phyloP scores from a whole-genome alignment of 1,284 basidiomycete species.

The Ceratobasidium sp. region DNA sequence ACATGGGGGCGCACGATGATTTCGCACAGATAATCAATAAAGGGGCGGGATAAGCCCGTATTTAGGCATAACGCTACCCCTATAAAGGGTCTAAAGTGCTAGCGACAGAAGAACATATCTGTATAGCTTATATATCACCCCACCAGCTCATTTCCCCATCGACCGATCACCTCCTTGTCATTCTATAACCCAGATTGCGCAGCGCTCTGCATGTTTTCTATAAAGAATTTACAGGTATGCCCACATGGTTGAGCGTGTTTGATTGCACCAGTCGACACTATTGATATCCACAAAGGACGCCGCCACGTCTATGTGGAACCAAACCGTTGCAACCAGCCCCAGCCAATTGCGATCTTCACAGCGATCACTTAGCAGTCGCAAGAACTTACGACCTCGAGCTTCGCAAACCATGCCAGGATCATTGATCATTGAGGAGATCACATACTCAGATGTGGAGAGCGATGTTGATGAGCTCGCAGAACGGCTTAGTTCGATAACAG shows the following conservation, averaged over 20 bases:
- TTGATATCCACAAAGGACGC: background rate
- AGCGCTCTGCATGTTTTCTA: background rate
- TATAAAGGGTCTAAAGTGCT: background rate
- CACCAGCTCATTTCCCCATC: background rate
- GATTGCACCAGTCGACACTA: background rate
- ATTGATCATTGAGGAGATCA: background rate
- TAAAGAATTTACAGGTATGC: background rate
- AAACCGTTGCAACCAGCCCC: background rate
- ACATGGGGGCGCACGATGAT: background rate
- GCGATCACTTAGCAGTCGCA: background rate
- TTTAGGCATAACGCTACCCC: background rate
- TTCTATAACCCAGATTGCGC: background rate
- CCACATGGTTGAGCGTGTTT: background rate
- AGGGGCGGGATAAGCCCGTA: background rate
- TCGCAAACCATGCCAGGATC: constrained; percentile 2
- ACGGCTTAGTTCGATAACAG: background rate
- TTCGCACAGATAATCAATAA: constrained; percentile 21
- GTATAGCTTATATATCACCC: background rate
- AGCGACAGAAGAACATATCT: background rate
- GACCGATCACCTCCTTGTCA: background rate
- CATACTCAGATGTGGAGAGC: background rate
- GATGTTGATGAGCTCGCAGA: constrained; percentile 9
- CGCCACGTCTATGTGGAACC: background rate
- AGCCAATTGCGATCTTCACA: background rate
- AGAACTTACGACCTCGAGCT: background rate